Evolutionary conservation across 2,329 filamentous ascomycete genomes (phyloP).

Genomic region (Colletotrichum caudatum): DNA sequence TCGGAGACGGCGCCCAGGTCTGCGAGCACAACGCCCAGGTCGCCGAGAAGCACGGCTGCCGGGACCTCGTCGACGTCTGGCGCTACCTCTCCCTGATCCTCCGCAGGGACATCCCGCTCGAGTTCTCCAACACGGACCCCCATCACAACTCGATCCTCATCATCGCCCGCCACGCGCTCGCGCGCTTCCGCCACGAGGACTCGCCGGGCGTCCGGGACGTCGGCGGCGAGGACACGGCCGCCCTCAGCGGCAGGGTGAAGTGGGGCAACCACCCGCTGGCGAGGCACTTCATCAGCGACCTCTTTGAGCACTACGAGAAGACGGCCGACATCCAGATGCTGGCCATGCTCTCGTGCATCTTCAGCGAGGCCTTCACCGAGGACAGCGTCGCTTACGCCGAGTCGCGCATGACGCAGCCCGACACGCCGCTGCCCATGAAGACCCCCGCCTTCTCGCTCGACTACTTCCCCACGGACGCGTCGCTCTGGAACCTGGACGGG

Average conservation of each 20-base stretch:
- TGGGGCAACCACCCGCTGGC: conserved; percentile 77
- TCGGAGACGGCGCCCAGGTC: conserved; percentile 83
- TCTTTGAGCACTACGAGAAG: conserved; percentile 74
- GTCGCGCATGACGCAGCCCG: conserved; percentile 66
- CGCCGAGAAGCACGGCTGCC: conserved; percentile 76
- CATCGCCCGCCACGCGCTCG: conserved; percentile 73
- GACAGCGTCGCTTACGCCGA: conserved; percentile 70
- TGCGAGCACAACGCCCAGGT: conserved; percentile 87
- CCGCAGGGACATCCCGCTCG: conserved; percentile 79
- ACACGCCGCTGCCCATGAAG: conserved; percentile 74
- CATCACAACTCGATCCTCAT: conserved; percentile 73
- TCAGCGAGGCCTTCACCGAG: conserved; percentile 69
- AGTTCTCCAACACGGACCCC: conserved; percentile 68
- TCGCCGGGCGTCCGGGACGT: conserved; percentile 35
- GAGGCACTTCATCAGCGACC: conserved; percentile 68
- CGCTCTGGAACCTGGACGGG: conserved; percentile 64
- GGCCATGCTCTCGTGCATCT: conserved; percentile 78
- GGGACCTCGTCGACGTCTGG: conserved; percentile 86
- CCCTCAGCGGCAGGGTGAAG: conserved; percentile 71
- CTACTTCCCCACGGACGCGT: conserved; percentile 72
- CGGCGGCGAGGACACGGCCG: conserved; percentile 42
- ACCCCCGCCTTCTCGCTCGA: conserved; percentile 75
- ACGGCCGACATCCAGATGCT: conserved; percentile 76
- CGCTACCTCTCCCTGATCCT: conserved; percentile 82
- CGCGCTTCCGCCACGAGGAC: conserved; percentile 50